Conservation (phyloP, 306 rosid species). For the Quillaja saponaria region DNA sequence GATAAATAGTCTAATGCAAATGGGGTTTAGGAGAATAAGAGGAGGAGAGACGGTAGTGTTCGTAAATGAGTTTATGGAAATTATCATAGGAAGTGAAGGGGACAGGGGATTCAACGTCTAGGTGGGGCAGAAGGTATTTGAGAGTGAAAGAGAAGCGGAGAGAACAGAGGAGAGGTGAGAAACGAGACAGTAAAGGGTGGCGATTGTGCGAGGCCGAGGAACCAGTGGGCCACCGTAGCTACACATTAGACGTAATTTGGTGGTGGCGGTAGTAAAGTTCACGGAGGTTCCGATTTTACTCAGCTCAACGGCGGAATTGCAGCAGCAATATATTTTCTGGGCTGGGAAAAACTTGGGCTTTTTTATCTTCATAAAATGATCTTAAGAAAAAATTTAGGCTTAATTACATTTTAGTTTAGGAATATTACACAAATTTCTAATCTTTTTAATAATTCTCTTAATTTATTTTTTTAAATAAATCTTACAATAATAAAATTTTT, state of each 20-base stretch:
- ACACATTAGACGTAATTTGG: conserved; percentile 64
- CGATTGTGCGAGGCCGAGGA: conserved; percentile 42
- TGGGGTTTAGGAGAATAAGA: conserved; percentile 14
- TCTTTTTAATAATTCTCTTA: no score
- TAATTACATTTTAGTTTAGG: no score
- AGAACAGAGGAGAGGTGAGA: conserved; percentile 48
- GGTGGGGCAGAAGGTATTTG: conserved; percentile 62
- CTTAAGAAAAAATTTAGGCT: no score
- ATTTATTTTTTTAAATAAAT: no score
- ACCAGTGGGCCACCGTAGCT: conserved; percentile 62
- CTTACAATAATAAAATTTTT: no score
- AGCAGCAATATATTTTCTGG: no score
- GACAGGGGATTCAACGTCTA: conserved; percentile 50
- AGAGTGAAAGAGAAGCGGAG: conserved; percentile 37
- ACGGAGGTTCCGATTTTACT: no score
- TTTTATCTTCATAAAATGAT: no score
- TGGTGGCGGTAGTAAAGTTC: not conserved
- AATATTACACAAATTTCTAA: no score
- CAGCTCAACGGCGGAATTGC: no score
- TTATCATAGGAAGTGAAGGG: conserved; percentile 48
- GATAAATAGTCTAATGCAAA: conserved; percentile 55
- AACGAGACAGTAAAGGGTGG: conserved; percentile 37
- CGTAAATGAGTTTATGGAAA: conserved; percentile 43
- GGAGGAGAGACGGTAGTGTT: conserved; percentile 34
- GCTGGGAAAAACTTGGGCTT: no score